Evolutionary conservation across 305 asterid species (phyloP).

Genomic region (Fraxinus greggii): DNA sequence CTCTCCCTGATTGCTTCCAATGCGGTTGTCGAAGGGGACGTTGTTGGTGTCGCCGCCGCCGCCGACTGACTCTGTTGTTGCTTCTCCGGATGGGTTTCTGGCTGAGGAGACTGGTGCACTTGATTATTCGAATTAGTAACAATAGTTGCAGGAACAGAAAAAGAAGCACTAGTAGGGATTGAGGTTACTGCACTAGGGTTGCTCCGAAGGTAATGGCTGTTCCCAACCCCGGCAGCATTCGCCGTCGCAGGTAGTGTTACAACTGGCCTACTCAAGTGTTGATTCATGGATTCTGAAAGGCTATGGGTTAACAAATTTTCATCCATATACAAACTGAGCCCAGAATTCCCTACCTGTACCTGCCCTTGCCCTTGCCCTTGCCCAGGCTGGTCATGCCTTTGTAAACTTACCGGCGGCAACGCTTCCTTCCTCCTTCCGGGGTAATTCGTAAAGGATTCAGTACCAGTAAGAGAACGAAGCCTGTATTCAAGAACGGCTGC

Average conservation of each 20-base stretch:
- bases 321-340: constrained; percentile 13
- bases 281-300: constrained; percentile 29
- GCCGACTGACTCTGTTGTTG: constrained; percentile 20
- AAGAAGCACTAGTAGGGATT: constrained; percentile 17
- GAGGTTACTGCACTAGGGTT: constrained; percentile 10
- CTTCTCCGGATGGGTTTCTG: constrained; percentile 23
- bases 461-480: constrained; percentile 65
- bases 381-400: not conserved
- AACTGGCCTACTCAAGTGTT: constrained; percentile 25
- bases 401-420: constrained; percentile 14
- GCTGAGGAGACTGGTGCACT: constrained; percentile 22
- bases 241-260: constrained; percentile 16
- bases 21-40: constrained; percentile 24
- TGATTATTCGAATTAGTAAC: not conserved
- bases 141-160: not conserved
- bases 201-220: constrained; percentile 22
- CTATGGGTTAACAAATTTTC: constrained; percentile 33
- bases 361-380: not conserved
- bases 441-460: not conserved
- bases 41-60: constrained; percentile 7
- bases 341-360: constrained; percentile 14
- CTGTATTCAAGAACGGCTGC: constrained; percentile 72
- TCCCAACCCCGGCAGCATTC: constrained; percentile 22
- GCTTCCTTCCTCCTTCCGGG: constrained; percentile 23
- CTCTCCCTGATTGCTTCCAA: constrained; percentile 30